Evolutionary conservation across 768 basidiomycete genomes (phyloP).

Genomic region (Pisolithus microcarpus): DNA sequence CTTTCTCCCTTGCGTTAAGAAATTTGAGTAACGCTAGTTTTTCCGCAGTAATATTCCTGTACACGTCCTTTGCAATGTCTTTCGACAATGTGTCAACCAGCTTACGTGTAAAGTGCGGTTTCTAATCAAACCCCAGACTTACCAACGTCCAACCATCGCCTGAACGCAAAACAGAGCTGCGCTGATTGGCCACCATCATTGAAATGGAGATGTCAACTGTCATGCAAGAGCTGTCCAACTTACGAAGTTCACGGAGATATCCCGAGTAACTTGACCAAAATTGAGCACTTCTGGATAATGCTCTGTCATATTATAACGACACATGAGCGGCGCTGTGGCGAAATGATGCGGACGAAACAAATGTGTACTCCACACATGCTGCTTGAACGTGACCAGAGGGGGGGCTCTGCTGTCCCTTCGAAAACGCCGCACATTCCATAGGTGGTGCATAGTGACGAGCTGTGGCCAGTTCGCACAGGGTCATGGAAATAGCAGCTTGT

Average conservation of each 20-base stretch:
- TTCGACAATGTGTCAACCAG: conserved; percentile 1
- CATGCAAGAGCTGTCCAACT: conserved; percentile 23
- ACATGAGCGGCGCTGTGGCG: conserved; percentile 4
- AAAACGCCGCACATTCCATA: conserved; percentile 46
- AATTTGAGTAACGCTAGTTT: conserved; percentile 44
- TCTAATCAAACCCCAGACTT: conserved; percentile 5
- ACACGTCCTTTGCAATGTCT: conserved; percentile 62
- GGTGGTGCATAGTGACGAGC: conserved; percentile 62
- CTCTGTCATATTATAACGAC: conserved; percentile 32
- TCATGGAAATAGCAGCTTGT: conserved; percentile 70
- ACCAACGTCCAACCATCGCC: conserved; percentile 73
- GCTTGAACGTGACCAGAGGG: conserved; percentile 27
- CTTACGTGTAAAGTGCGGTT: conserved; percentile 6
- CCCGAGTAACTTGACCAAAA: conserved; percentile 85
- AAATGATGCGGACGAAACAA: background rate
- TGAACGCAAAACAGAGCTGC: conserved; percentile 70
- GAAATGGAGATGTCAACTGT: conserved; percentile 1
- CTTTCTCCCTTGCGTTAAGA: conserved; percentile 40
- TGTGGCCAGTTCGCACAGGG: conserved; percentile 72
- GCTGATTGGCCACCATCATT: conserved; percentile 33
- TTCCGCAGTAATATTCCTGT: conserved; percentile 57
- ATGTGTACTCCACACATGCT: conserved; percentile 45
- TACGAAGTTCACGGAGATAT: conserved; percentile 71
- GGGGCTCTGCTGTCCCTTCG: conserved; percentile 1
- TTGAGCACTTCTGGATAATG: conserved; percentile 70